Conservation (phyloP, 371 early-diverging fungal genomes). For the Mucor piriformis region DNA sequence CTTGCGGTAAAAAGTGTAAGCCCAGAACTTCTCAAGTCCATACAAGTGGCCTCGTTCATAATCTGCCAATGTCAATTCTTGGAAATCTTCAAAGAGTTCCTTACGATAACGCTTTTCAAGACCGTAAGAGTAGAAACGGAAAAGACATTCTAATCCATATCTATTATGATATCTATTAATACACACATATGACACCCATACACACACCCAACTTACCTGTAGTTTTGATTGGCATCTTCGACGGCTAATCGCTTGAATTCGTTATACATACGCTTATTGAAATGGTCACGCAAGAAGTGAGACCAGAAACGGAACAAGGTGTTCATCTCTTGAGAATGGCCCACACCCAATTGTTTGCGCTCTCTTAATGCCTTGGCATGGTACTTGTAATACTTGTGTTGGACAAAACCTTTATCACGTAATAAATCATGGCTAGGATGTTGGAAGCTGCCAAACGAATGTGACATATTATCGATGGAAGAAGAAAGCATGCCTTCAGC, state of each 20-base stretch:
- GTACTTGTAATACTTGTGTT: conserved; percentile 95
- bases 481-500: conserved; percentile 24
- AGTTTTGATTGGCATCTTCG: conserved; percentile 89
- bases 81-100: conserved; percentile 90
- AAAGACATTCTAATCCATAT: conserved; percentile 94
- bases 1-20: conserved; percentile 90
- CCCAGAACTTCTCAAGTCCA: conserved; percentile 97
- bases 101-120: conserved; percentile 88
- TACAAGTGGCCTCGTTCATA: conserved; percentile 79
- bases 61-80: conserved; percentile 81
- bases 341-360: conserved; percentile 89
- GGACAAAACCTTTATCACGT: conserved; percentile 93
- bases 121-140: conserved; percentile 96
- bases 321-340: conserved; percentile 97
- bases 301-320: conserved; percentile 98
- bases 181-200: no score
- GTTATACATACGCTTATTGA: conserved; percentile 89
- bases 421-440: conserved; percentile 94
- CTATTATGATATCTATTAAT: conserved; percentile 11
- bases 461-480: conserved; percentile 54
- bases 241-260: conserved; percentile 91
- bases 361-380: conserved; percentile 93
- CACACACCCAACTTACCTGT: conserved; percentile 53
- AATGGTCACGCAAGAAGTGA: conserved; percentile 95
- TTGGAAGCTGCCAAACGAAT: conserved; percentile 86